Conservation (phyloP, 495 filamentous ascomycete genomes). For the Trichoderma gamsii region DNA sequence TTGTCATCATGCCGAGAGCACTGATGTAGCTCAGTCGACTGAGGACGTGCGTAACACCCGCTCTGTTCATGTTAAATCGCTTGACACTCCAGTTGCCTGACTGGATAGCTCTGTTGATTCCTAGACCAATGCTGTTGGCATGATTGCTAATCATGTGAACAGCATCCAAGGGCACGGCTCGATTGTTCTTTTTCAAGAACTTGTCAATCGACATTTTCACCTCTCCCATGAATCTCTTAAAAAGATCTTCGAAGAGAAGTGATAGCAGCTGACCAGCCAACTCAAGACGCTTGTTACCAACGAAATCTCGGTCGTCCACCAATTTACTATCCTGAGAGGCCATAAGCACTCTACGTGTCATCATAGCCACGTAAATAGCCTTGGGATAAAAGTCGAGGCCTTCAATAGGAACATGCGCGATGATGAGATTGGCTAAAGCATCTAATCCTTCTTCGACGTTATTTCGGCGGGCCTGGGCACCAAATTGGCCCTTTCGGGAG, state of each 20-base stretch:
- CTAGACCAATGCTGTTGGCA: constrained; percentile 74
- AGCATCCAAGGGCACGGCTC: constrained; percentile 81
- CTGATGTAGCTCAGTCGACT: constrained; percentile 94
- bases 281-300: constrained; percentile 94
- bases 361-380: constrained; percentile 89
- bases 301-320: constrained; percentile 94
- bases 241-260: constrained; percentile 93
- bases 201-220: constrained; percentile 91
- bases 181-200: constrained; percentile 80
- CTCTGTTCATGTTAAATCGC: constrained; percentile 96
- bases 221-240: constrained; percentile 85
- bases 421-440: constrained; percentile 80
- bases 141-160: constrained; percentile 67
- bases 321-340: constrained; percentile 79
- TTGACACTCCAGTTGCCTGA: constrained; percentile 97
- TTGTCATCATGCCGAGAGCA: constrained; percentile 99
- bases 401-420: constrained; percentile 86
- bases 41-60: constrained; percentile 92
- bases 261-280: constrained; percentile 89
- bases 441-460: constrained; percentile 85
- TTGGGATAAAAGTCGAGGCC: constrained; percentile 92
- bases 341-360: constrained; percentile 91
- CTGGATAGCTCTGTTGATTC: constrained; percentile 88
- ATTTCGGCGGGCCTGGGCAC: constrained; percentile 49
- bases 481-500: constrained; percentile 43